Base-by-base conservation (phyloP, 1,284 basidiomycete genomes). In the Ustilago tritici region DNA sequence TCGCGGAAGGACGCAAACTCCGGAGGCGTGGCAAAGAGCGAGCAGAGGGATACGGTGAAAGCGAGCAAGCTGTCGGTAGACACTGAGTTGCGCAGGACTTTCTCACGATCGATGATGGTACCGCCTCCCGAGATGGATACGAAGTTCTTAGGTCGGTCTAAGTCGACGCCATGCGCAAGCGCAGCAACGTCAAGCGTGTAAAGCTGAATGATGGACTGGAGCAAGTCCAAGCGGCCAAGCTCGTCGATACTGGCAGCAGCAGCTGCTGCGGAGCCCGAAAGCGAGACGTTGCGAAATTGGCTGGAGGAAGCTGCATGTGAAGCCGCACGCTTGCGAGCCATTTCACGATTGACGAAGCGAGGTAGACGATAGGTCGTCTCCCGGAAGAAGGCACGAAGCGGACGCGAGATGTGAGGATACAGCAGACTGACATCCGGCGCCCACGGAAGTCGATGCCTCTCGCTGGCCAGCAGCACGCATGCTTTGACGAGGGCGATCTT, bases 401-500 rank as follows among this genome's bases (percentile, higher is more conserved):
- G 50, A 12, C 56, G 46, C 47, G 77, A 70, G 43, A 82, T 73
- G 49, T 77, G 70, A 15, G 82, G 80, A 53, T 79, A 84, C 34
- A 84, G 56, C 10, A 81, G 64, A 35, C 62, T 62, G 12, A 82
- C 76, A 28, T 79, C 66, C 0, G 80, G 78, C 34, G 67, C 60
- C 82, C 80, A 83, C 5, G 80, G 79, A 1, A 83, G 49, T 11
- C 71, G 67, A 19, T 69, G 57, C 19, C 55, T 55, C 41, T 82
- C 82, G 61, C 76, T 76, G 31, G 79, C 73, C 10, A 84, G 58
- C 38, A 77, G 72, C 34, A 83, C 65, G 47, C 76, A 78, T 0
- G 79, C 78, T 54, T 78, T 78, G 56, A 82, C 76, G 32, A 84
- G 70, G 23, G 68, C 80, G 12, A 80, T 74, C 49, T 81, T 80